Evolutionary conservation across 768 basidiomycete species (phyloP).

Genomic region (Tephrocybe rancida): DNA sequence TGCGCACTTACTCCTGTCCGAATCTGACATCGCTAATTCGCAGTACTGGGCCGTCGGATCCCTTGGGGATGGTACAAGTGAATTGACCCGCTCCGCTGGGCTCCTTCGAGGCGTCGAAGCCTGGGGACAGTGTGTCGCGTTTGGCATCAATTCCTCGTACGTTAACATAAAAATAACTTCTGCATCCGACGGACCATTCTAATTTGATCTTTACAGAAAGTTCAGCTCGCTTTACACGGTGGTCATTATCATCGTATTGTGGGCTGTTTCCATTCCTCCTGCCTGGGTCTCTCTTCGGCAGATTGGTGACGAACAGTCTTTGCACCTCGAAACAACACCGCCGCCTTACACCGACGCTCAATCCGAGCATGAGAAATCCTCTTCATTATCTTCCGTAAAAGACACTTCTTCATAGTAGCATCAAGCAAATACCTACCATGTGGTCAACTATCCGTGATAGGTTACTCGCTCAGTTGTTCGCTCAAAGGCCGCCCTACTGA

Average conservation of each 20-base stretch:
- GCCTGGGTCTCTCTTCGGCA: constrained; percentile 11
- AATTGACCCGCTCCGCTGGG: constrained; percentile 20
- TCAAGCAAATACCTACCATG: not conserved
- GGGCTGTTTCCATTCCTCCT: constrained; percentile 16
- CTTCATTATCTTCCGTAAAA: not conserved
- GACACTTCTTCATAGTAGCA: not conserved
- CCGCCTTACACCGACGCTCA: not conserved
- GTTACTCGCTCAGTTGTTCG: not conserved
- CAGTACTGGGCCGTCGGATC: constrained; percentile 22
- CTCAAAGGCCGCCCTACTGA: not conserved
- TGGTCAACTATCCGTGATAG: not conserved
- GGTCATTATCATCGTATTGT: constrained; percentile 13
- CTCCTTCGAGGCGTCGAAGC: constrained; percentile 19
- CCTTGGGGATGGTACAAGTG: constrained; percentile 16
- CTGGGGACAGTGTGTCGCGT: constrained; percentile 21
- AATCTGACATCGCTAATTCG: not conserved
- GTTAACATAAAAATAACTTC: constrained; percentile 2
- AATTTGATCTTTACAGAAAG: constrained; percentile 6
- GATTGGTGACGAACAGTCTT: constrained; percentile 4
- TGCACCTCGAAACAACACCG: not conserved
- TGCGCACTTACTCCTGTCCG: not conserved
- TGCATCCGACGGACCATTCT: not conserved
- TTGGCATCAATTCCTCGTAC: constrained; percentile 20
- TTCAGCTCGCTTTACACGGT: constrained; percentile 18
- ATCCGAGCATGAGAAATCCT: not conserved